Base-by-base conservation (phyloP, 2,329 filamentous ascomycete genomes). In the Aspergillus flavus region DNA sequence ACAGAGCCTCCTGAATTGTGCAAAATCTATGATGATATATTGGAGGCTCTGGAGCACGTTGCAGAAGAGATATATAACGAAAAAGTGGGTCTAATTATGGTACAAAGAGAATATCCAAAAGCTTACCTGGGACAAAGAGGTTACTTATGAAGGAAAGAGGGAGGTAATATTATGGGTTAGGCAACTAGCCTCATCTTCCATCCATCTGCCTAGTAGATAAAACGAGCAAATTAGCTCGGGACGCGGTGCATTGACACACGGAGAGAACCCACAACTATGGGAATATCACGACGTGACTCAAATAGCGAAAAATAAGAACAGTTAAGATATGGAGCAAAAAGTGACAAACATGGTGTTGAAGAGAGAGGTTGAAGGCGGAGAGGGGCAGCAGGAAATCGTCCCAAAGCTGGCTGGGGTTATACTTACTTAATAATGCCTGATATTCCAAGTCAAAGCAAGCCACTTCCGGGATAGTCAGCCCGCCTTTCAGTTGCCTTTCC, bases 401-500 rank as follows among this genome's bases (percentile, higher is more conserved):
- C 58, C 58, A 48, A 53, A 26, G 52, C n/a, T 50, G 58, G 48
- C 52, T 54, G 32, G n/a, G 26, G 32, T 52, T 36, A 54, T 54
- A 50, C 32, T 54, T 26, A 59, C 57, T 58, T 58, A 58, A 39
- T 12, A 32, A 34, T 45, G 43, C 57, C 48, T 59, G 21, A 50
- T 46, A 59, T 36, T 59, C 26, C 28, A 48, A 36, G 21, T 45
- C 9, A 55, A 55, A 55, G 52, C 52, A 55, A 30, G 39, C 55
- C 55, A 57, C 32, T 39, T 50, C 43, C 45, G 32, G 28, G 26
- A 28, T 59, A 59, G 58, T 59, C 50, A 52, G 58, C 57, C 57
- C 57, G 45, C 57, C 46, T 50, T 36, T 52, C 48, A 59, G 58
- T 59, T 59, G 58, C 58, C 58, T 59, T 59, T 59, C 32, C 9